A percentile compares a stretch with the other conserved stretches of the same genome.
phyloP scores from a whole-genome alignment of 2,329 filamentous ascomycete species.

The Fusarium setosum region DNA sequence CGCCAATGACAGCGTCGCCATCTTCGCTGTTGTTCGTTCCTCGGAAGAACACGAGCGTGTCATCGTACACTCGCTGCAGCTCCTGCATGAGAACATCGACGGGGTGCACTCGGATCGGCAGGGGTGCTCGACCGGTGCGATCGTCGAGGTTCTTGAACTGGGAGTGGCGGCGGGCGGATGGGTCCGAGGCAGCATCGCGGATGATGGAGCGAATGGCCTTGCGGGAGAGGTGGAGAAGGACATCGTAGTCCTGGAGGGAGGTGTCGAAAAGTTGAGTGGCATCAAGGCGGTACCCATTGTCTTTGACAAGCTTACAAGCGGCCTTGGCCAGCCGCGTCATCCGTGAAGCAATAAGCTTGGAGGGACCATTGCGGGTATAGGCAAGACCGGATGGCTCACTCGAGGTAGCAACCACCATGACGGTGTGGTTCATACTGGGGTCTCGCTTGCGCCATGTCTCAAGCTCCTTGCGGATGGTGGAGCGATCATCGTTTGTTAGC shows the following conservation, averaged over 20 bases:
- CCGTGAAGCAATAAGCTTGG: conserved; percentile 84
- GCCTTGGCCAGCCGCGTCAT: conserved; percentile 86
- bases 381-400: conserved; percentile 81
- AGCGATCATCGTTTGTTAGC: conserved; percentile 70
- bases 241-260: conserved; percentile 82
- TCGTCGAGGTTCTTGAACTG: conserved; percentile 86
- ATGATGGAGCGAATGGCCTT: conserved; percentile 59
- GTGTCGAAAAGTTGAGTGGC: conserved; percentile 73
- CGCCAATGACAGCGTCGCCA: conserved; percentile 64
- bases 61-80: conserved; percentile 73
- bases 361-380: conserved; percentile 79
- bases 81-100: conserved; percentile 73
- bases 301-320: conserved; percentile 71
- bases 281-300: conserved; percentile 64
- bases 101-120: conserved; percentile 69
- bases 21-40: conserved; percentile 59
- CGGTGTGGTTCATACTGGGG: conserved; percentile 85
- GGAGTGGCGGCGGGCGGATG: conserved; percentile 53
- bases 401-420: conserved; percentile 84
- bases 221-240: conserved; percentile 78
- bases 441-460: conserved; percentile 90
- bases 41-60: conserved; percentile 83
- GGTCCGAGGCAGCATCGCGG: conserved; percentile 51
- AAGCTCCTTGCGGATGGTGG: conserved; percentile 76
- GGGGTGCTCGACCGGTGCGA: conserved; percentile 57